These are phyloP conservation scores for Clonostachys solani DNA, from an alignment of 2,329 filamentous ascomycete genomes.

Conservation along the genomic window DNA sequence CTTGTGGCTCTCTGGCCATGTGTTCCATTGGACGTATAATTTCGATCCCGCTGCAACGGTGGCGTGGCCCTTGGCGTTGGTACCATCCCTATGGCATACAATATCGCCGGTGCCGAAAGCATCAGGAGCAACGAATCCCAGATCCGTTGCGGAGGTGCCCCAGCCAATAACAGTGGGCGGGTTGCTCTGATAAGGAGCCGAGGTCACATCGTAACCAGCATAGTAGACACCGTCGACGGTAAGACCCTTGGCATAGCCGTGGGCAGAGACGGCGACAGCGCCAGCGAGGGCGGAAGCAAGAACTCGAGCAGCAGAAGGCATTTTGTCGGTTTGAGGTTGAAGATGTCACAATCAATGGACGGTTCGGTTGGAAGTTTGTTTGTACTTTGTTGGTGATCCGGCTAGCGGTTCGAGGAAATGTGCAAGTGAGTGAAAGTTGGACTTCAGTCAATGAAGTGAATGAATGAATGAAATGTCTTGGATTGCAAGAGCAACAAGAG, in stretches of 20 bases:
- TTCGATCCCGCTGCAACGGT: slow-evolving; percentile 9
- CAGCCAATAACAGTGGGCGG: slow-evolving; percentile 2
- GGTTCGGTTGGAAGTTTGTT: too few relatives aligned
- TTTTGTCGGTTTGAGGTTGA: slow-evolving; percentile 6
- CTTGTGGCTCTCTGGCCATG: slow-evolving; percentile 57
- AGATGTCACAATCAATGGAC: slow-evolving; percentile 1
- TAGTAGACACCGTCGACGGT: background rate
- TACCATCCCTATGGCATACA: slow-evolving; percentile 27
- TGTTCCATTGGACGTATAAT: slow-evolving; percentile 44
- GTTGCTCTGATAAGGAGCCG: background rate
- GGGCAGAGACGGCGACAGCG: slow-evolving; percentile 3
- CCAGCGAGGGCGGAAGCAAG: slow-evolving; percentile 15
- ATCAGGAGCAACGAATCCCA: slow-evolving; percentile 32
- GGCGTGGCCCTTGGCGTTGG: slow-evolving; percentile 15
- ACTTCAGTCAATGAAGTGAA: slow-evolving; percentile 22
- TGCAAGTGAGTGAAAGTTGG: slow-evolving; percentile 8
- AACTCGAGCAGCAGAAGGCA: slow-evolving; percentile 17
- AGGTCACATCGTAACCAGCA: slow-evolving; percentile 1
- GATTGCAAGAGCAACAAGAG: slow-evolving; percentile 11
- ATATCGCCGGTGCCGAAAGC: slow-evolving; percentile 26
- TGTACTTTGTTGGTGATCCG: background rate
- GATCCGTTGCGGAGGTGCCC: slow-evolving; percentile 10
- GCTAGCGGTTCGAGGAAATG: slow-evolving; percentile 13
- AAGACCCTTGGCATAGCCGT: slow-evolving; percentile 2
- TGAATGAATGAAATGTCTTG: slow-evolving; percentile 11